Evolutionary conservation across 768 basidiomycete genomes (phyloP), one percentile per base, ranked within the genome.

Genomic region (Favolaschia claudopus): DNA sequence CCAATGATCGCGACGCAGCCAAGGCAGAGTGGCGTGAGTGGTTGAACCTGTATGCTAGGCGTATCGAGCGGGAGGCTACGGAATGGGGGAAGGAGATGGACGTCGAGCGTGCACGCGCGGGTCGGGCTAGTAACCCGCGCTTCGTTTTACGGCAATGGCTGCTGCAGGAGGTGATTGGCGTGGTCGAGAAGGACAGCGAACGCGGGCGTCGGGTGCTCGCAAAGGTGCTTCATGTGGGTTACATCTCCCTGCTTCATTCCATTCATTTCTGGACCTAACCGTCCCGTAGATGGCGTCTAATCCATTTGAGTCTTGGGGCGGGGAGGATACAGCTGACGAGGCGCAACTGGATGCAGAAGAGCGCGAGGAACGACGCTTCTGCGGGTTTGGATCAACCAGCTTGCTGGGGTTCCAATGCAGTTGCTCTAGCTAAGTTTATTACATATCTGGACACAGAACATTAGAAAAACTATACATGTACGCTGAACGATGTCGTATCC

Each of bases 71-170:
- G 24, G 89, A 89, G 67, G 62, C 70, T 27, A 75, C 65, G 0
- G 79, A 85, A 56, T 85, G 87, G 85, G 66, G 47, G 53, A 38
- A 42, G 34, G 79, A 81, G 37, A 68, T 79, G 32, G 83, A 85
- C 44, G 74, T 60, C 1, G 81, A 81, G 59, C 76, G 89, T 48
- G 73, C 79, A 56, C 72, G 68, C 14, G 85, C 79, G 32, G 83
- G 85, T 76, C 81, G 78, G 60, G 71, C 62, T 22, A 86, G 81
- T 27, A 99, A 99, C 70, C 97, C 97, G 17, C 81, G 95, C 32
- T 99, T 99, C 74, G 88, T 96, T 31, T 74, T 99, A 58, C 80
- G 97, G 58, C 97, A 99, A 74, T 99, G 97, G 97, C 77, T 99
- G 9, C 79, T 99, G 31, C 95, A 99, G 71, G 96, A 99, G 69